These are phyloP conservation scores for Phytopythium chamaehyphon DNA, from an alignment of 352 stramenopile genomes.

Conservation along the genomic window DNA sequence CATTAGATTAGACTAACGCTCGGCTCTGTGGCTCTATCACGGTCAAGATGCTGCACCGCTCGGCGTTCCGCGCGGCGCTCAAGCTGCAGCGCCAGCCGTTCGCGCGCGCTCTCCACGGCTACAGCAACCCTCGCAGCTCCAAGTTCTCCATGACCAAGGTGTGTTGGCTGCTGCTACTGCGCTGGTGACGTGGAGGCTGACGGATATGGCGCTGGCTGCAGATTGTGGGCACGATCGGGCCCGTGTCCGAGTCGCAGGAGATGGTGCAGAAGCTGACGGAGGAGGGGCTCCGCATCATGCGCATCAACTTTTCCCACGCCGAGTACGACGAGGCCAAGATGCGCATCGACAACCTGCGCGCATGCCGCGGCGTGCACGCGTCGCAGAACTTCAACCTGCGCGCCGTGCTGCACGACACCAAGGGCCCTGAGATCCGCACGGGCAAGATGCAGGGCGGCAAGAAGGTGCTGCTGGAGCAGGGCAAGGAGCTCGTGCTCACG, in stretches of 20 bases:
- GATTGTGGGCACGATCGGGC: conserved; percentile 94
- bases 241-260: conserved; percentile 66
- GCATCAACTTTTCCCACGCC: conserved; percentile 96
- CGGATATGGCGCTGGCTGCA: no score
- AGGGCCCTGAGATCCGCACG: conserved; percentile 94
- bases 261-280: conserved; percentile 83
- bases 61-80: conserved; percentile 5
- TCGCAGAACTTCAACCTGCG: conserved; percentile 87
- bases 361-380: conserved; percentile 81
- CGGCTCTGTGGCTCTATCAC: not conserved
- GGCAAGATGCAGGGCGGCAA: conserved; percentile 87
- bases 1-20: not conserved
- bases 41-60: conserved; percentile 1
- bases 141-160: conserved; percentile 88
- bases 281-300: conserved; percentile 90
- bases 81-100: conserved; percentile 15
- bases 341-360: conserved; percentile 72
- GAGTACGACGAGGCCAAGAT: conserved; percentile 80
- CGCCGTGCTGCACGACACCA: conserved; percentile 92
- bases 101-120: conserved; percentile 31
- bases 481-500: conserved; percentile 85
- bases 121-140: conserved; percentile 75
- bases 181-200: conserved; percentile 11
- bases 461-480: conserved; percentile 80
- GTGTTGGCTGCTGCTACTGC: conserved; percentile 2